Percentiles rank a stretch among this genome's conserved stretches.
Conservation (phyloP, 768 basidiomycete species). For the Phanerodontia chrysosporium region DNA sequence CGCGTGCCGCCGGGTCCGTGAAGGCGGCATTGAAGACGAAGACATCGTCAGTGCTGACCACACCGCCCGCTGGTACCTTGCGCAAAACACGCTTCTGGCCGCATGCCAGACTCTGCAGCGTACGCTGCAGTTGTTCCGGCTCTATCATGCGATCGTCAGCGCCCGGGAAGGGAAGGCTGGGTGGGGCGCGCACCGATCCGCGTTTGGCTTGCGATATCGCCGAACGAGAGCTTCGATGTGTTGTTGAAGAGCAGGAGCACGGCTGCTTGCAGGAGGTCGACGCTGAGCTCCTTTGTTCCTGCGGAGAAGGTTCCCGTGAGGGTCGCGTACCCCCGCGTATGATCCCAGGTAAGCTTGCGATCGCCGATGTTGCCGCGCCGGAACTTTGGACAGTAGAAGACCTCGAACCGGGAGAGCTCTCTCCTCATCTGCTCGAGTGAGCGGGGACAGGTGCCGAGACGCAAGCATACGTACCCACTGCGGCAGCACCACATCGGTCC, state of each 20-base stretch:
- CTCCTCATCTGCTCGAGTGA: conserved; percentile 56
- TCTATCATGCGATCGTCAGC: conserved; percentile 38
- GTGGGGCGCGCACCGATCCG: conserved; percentile 51
- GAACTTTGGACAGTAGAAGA: conserved; percentile 79
- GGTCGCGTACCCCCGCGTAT: conserved; percentile 78
- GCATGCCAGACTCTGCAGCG: conserved; percentile 88
- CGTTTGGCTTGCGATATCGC: conserved; percentile 63
- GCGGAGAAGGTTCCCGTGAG: conserved; percentile 64
- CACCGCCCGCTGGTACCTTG: conserved; percentile 75
- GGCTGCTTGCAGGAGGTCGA: conserved; percentile 86
- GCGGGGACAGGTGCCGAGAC: background rate
- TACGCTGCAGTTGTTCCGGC: conserved; percentile 68
- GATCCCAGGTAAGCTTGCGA: conserved; percentile 71
- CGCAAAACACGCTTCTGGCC: conserved; percentile 87
- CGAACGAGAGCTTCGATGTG: conserved; percentile 51
- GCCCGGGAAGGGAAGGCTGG: background rate
- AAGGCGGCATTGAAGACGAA: conserved; percentile 86
- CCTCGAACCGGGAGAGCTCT: conserved; percentile 56
- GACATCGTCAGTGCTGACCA: conserved; percentile 69
- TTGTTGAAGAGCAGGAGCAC: conserved; percentile 86
- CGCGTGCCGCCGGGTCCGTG: conserved; percentile 67
- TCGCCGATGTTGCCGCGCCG: conserved; percentile 48
- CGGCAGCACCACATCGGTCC: conserved; percentile 51
- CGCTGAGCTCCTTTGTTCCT: conserved; percentile 79
- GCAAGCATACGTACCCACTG: conserved; percentile 34